Evolutionary conservation across 345 rosid species (phyloP), one percentile per base, ranked within the genome.

Genomic region (Syzygium grande): DNA sequence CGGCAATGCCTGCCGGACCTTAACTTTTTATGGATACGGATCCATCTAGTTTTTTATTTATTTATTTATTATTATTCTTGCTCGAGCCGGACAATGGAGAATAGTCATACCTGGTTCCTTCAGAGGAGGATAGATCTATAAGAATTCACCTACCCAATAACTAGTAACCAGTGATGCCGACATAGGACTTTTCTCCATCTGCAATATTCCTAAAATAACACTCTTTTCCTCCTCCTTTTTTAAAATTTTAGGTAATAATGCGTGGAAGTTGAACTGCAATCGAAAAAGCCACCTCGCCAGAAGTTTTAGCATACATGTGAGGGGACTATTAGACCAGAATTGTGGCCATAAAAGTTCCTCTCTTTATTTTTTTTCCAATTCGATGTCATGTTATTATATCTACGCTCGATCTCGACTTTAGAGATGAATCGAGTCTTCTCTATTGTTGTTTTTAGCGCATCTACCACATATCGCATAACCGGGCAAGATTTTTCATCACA

Each of bases 1-100:
- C n/a, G n/a, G n/a, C n/a, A n/a, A n/a, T n/a, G n/a, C 14, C 1
- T 0, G 9, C 1, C 2, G 0, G 34, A 61, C 34, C 14, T 14
- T 14, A 13, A 61, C 17, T 61, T 59, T 61, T 12, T 13, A 65
- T 29, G 78, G 41, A 15, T 13, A 15, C 4, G 1, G 21, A 15
- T 65, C 4, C 11, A 65, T 65, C 21, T 65, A 30, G 43, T 65
- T 65, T 30, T 9, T 65, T n/a, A n/a, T n/a, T n/a, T n/a, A n/a
- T n/a, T 65, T 38, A 2, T 38, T 38, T 38, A 2, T 38, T 38
- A 2, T 65, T 7, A 1, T 65, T 30, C 1, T 65, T 30, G 22
- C 78, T 30, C 1, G 3, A 30, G 43, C 11, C 0, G 16, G 0
- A 30, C 2, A 41, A 65, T 30, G 22, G 22, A 65, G 5, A 15